Percentiles rank a stretch among this genome's conserved stretches.
Evolutionary conservation across 2,329 filamentous ascomycete species (phyloP).

Genomic region (Stromatinia cepivora): DNA sequence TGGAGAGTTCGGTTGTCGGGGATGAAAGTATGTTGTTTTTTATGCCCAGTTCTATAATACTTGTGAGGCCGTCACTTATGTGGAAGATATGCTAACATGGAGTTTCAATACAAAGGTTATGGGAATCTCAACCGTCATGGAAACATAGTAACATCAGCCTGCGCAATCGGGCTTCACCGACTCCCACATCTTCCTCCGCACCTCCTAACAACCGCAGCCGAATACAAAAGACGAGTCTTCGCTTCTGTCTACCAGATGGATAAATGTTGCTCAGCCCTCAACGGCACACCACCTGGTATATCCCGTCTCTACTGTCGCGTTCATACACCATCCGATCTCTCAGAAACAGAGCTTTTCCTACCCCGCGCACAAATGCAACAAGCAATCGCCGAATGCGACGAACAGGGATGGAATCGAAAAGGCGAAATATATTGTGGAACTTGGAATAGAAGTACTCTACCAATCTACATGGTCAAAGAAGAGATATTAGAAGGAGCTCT

Average conservation of each 20-base stretch:
- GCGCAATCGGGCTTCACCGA: constrained; percentile 36
- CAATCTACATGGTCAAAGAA: constrained; percentile 31
- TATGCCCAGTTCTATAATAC: not conserved
- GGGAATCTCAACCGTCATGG: constrained; percentile 30
- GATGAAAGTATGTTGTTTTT: constrained; percentile 8
- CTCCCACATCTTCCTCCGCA: constrained; percentile 28
- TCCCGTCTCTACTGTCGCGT: constrained; percentile 34
- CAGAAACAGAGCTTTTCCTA: constrained; percentile 33
- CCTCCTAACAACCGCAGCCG: constrained; percentile 33
- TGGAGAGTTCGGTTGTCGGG: constrained; percentile 9
- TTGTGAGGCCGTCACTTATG: not conserved
- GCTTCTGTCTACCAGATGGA: constrained; percentile 33
- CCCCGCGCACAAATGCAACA: constrained; percentile 23
- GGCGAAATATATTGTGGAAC: constrained; percentile 29
- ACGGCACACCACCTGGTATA: constrained; percentile 36
- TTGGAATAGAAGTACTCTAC: constrained; percentile 27
- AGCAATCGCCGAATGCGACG: constrained; percentile 27
- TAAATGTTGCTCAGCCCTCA: constrained; percentile 35
- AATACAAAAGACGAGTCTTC: constrained; percentile 37
- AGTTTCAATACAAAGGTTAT: constrained; percentile 25
- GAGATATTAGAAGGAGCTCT: constrained; percentile 38
- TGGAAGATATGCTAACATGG: not conserved
- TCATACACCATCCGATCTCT: constrained; percentile 34
- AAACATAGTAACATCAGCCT: constrained; percentile 34
- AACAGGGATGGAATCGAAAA: constrained; percentile 36